Evolutionary conservation across 176 grass and related monocot genomes (phyloP).

Genomic region (Typha latifolia): DNA sequence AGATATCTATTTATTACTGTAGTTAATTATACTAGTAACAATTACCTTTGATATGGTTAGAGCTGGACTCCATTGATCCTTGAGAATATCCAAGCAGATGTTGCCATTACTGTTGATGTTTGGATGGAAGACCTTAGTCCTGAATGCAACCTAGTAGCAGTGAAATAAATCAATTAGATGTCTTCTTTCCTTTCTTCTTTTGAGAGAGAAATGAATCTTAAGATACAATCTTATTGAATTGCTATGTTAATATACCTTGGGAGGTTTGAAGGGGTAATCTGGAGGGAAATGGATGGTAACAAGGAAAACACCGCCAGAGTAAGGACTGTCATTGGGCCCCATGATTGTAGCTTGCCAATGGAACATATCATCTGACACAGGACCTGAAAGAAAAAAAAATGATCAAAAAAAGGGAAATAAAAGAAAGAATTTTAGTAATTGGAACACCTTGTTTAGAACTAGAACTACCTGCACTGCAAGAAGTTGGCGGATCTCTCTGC

Average conservation of each 20-base stretch:
- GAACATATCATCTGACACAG: slow-evolving; percentile 1
- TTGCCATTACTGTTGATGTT: slow-evolving; percentile 3
- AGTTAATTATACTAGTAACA: no score
- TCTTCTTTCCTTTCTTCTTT: no score
- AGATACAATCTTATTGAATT: no score
- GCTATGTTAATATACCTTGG: not conserved
- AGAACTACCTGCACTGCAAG: not conserved
- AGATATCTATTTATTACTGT: no score
- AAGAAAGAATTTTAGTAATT: not conserved
- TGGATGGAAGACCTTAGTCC: slow-evolving; percentile 5
- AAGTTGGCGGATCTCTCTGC: not conserved
- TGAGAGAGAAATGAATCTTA: no score
- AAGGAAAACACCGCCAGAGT: slow-evolving; percentile 4
- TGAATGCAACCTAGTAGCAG: not conserved
- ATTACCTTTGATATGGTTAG: slow-evolving; percentile 1
- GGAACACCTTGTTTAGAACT: not conserved
- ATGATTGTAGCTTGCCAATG: slow-evolving; percentile 4
- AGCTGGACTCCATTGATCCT: slow-evolving; percentile 3
- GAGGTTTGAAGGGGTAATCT: slow-evolving; percentile 4
- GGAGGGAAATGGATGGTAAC: not conserved
- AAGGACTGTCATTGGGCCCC: not conserved
- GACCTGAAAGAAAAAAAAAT: not conserved
- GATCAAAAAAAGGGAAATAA: not conserved
- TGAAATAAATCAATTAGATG: no score
- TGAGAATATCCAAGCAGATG: slow-evolving; percentile 5